Percentiles rank a stretch among this genome's conserved stretches.
Evolutionary conservation across 2,329 filamentous ascomycete species (phyloP).

Genomic region (Ascochyta lentis): DNA sequence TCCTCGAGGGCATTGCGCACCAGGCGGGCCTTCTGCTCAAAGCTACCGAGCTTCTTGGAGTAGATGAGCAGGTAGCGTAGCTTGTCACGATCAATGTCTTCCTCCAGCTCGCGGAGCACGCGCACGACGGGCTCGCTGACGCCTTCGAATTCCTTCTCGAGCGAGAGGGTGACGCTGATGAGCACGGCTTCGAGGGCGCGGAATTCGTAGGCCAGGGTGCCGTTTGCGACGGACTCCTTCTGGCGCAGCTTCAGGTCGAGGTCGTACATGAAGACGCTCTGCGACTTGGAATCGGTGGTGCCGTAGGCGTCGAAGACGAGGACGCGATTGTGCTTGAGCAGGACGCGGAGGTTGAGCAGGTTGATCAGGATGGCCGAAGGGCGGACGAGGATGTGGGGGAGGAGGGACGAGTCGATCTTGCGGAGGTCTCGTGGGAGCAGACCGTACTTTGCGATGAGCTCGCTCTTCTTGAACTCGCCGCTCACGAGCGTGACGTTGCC

Average conservation of each 20-base stretch:
- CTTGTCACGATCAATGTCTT: conserved; percentile 96
- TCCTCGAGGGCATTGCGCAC: conserved; percentile 96
- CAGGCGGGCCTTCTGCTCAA: conserved; percentile 94
- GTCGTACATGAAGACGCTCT: conserved; percentile 98
- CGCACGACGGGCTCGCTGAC: conserved; percentile 91
- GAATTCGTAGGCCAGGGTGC: conserved; percentile 86
- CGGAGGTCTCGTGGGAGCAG: conserved; percentile 91
- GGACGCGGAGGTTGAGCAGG: conserved; percentile 90
- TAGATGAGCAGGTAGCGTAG: conserved; percentile 88
- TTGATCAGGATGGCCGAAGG: conserved; percentile 94
- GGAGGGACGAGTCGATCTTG: conserved; percentile 95
- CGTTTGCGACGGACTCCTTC: conserved; percentile 63
- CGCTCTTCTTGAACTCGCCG: conserved; percentile 96
- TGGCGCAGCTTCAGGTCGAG: conserved; percentile 90
- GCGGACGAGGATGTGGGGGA: conserved; percentile 93
- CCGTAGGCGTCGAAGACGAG: conserved; percentile 97
- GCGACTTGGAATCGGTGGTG: conserved; percentile 90
- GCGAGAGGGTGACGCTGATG: conserved; percentile 87
- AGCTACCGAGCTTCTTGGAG: conserved; percentile 93
- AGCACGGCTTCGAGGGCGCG: conserved; percentile 93
- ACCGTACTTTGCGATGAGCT: conserved; percentile 93
- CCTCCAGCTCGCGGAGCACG: conserved; percentile 87
- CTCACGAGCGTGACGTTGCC: conserved; percentile 92
- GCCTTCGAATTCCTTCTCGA: conserved; percentile 93
- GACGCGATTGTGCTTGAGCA: conserved; percentile 94